Base-by-base conservation (phyloP, 495 filamentous ascomycete species). In the Penicillium canescens region DNA sequence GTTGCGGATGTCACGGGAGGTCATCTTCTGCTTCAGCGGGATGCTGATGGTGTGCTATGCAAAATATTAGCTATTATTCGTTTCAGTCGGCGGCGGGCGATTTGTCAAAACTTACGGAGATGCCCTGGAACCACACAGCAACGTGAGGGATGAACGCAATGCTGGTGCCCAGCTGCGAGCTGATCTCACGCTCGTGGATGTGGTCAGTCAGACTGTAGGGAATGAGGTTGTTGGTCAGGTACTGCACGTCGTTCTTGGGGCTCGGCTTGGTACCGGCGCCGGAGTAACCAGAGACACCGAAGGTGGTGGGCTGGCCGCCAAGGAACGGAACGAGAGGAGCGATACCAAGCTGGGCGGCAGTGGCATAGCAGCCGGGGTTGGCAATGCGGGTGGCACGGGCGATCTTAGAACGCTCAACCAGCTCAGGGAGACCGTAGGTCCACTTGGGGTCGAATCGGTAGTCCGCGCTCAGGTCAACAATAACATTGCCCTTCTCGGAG, bases 361-460 rank as follows among this genome's bases (percentile, higher is more conserved):
- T 98, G 23, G 94, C 93, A 62, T 97, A 96, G 78, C 94, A 96
- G 46, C 94, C 94, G 28, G 94, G 94, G 74, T 98, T 97, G 56
- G 91, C 78, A 58, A 98, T 97, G 37, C 91, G 86, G 6, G 85
- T 93, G 13, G 94, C 89, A 55, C 87, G 83, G 31, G 87, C 84
- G 46, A 98, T 91, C 50, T 87, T 81, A 24, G 83, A 80, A 47
- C 93, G 82, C 63, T 82, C 81, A 46, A 93, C 83, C 31, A 98
- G 78, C 68, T 98, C 93, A 34, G 93, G 93, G 28, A 98, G 86
- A 67, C 94, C 94, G 65, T 98, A 98, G 7, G 91, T 93, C 93
- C 94, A 98, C 21, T 82, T 83, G 50, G 78, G 72, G 68, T 96
- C 86, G 69, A 98, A 98, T 43, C 94, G 87, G 71, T 96, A 96